phyloP scores from a whole-genome alignment of 169 alveolate species.

The Theileria annulata region DNA sequence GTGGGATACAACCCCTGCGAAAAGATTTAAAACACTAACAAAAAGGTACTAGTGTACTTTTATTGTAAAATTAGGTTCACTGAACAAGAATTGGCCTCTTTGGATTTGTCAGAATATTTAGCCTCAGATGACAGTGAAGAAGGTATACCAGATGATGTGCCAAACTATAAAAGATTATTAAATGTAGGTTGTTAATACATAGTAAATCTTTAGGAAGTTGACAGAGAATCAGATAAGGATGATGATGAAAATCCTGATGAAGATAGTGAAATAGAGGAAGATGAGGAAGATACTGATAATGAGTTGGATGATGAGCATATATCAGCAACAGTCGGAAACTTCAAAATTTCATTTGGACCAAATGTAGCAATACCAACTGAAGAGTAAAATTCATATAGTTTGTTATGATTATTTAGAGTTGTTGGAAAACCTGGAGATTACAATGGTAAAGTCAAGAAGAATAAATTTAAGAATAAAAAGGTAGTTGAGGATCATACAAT shows the following conservation, averaged over 20 bases:
- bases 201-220: not conserved
- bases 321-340: constrained; percentile 56
- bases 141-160: not conserved
- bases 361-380: constrained; percentile 29
- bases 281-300: constrained; percentile 6
- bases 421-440: not conserved
- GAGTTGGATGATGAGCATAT: constrained; percentile 15
- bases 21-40: constrained; percentile 83
- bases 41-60: constrained; percentile 15
- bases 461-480: constrained; percentile 22
- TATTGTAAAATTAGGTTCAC: constrained; percentile 15
- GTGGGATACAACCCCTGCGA: constrained; percentile 94
- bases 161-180: constrained; percentile 1
- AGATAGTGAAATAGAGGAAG: not conserved
- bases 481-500: constrained; percentile 24
- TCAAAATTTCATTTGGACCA: constrained; percentile 57
- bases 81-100: constrained; percentile 38
- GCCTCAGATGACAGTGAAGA: constrained; percentile 54
- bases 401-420: not conserved
- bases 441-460: not conserved
- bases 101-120: constrained; percentile 40
- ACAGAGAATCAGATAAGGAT: not conserved
- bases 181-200: not conserved
- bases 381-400: not conserved
- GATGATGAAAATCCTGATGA: constrained; percentile 20